Conservation (phyloP, 2,329 filamentous ascomycete species). For the Ascochyta viciae-villosae region DNA sequence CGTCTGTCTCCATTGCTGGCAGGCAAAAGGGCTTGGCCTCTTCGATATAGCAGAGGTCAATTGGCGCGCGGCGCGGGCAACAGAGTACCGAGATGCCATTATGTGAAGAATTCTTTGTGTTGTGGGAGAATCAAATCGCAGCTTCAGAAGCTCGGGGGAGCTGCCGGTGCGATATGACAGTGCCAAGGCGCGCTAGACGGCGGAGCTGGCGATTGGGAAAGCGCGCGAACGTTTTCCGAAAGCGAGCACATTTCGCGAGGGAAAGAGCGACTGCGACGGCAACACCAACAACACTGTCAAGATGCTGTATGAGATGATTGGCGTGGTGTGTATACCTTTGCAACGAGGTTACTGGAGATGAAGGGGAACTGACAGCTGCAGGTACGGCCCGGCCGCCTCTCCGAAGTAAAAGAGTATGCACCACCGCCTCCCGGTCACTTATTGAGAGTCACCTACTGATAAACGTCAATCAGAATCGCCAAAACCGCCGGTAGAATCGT, state of each 20-base stretch:
- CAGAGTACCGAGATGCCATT: conserved; percentile 47
- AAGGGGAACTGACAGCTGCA: conserved; percentile 50
- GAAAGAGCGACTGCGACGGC: conserved; percentile 14
- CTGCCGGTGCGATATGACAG: conserved; percentile 9
- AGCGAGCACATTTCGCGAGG: conserved; percentile 26
- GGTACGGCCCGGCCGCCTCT: conserved; percentile 90
- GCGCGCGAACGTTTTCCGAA: conserved; percentile 28
- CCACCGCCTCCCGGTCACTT: conserved; percentile 30
- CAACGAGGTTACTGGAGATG: not conserved
- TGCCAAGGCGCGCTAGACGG: conserved; percentile 15
- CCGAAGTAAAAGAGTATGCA: conserved; percentile 90
- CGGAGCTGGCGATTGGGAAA: conserved; percentile 18
- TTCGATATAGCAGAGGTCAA: conserved; percentile 38
- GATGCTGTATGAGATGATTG: conserved; percentile 98
- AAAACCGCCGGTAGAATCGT: conserved; percentile 82
- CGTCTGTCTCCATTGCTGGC: conserved; percentile 35
- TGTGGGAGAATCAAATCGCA: conserved; percentile 19
- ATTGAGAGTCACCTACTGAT: conserved; percentile 27
- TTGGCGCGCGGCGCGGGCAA: conserved; percentile 45
- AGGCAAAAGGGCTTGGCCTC: conserved; percentile 33
- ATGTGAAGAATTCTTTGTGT: conserved; percentile 17
- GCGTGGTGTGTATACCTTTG: conserved; percentile 71
- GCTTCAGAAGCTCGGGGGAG: conserved; percentile 10
- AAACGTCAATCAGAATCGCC: conserved; percentile 71
- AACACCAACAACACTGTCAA: conserved; percentile 21